Evolutionary conservation across 1,284 basidiomycete genomes (phyloP).

Genomic region (Malassezia dermatis): DNA sequence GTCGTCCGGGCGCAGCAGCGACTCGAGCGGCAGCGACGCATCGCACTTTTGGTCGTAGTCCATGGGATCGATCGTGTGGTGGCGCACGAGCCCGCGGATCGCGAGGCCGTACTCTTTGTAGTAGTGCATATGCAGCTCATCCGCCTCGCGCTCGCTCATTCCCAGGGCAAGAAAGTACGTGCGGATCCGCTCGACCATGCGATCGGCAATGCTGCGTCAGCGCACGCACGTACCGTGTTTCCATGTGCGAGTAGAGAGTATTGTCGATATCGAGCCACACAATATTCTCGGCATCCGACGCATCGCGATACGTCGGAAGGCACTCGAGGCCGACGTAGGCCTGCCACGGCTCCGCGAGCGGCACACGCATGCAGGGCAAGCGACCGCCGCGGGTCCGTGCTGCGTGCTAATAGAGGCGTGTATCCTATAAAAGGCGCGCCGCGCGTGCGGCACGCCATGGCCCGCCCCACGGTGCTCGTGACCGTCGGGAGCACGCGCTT

Average conservation of each 20-base stretch:
- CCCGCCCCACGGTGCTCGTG: constrained; percentile 21
- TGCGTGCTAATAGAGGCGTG: constrained; percentile 2
- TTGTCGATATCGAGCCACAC: constrained; percentile 77
- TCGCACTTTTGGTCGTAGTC: constrained; percentile 80
- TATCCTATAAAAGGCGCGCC: neutral
- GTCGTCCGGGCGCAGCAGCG: constrained; percentile 63
- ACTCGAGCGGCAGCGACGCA: constrained; percentile 68
- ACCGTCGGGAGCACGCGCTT: constrained; percentile 37
- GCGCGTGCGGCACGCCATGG: neutral
- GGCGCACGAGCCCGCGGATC: constrained; percentile 66
- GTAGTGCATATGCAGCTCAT: constrained; percentile 62
- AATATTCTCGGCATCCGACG: constrained; percentile 47
- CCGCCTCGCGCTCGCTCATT: constrained; percentile 60
- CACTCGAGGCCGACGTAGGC: constrained; percentile 23
- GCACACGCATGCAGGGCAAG: neutral
- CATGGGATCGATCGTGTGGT: constrained; percentile 71
- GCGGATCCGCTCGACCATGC: constrained; percentile 70
- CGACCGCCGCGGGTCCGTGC: neutral
- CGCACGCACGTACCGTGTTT: constrained; percentile 8
- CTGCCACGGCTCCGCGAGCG: constrained; percentile 5
- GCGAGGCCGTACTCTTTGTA: constrained; percentile 70
- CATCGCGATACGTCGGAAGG: constrained; percentile 9
- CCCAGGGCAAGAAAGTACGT: constrained; percentile 68
- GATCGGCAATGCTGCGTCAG: constrained; percentile 56
- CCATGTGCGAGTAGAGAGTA: constrained; percentile 57